phyloP scores from a whole-genome alignment of 805 yeast genomes.

The Yarrowia sp. region DNA sequence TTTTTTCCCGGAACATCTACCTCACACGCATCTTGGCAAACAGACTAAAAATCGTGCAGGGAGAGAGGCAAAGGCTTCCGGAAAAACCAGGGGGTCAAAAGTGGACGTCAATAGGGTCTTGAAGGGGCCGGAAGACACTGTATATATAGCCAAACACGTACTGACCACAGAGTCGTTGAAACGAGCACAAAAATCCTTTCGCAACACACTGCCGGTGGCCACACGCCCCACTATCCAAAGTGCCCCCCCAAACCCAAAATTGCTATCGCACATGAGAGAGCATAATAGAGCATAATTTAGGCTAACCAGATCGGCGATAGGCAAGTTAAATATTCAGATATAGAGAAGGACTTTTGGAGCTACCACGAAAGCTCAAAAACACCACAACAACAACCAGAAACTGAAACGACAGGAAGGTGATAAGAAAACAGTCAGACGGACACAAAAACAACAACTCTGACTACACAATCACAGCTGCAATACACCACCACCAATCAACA shows the following conservation, averaged over 20 bases:
- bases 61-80: too few species aligned
- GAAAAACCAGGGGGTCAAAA: background rate
- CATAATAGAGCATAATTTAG: constrained; percentile 12
- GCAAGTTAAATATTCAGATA: background rate
- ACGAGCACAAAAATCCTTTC: background rate
- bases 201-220: too few species aligned
- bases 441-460: too few species aligned
- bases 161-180: background rate
- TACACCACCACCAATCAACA: background rate
- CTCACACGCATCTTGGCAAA: too few species aligned
- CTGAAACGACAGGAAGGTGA: background rate
- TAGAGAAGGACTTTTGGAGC: background rate
- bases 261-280: constrained; percentile 1
- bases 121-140: background rate
- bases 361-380: background rate
- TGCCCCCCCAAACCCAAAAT: background rate
- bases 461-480: background rate
- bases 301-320: constrained; percentile 20
- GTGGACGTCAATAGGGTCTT: background rate
- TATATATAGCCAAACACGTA: background rate
- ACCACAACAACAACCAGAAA: background rate
- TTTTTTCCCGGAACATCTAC: too few species aligned
- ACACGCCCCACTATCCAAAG: too few species aligned
- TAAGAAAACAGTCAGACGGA: background rate
- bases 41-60: too few species aligned